phyloP scores from a whole-genome alignment of 164 flowering plant species.

The Magnolia officinalis region DNA sequence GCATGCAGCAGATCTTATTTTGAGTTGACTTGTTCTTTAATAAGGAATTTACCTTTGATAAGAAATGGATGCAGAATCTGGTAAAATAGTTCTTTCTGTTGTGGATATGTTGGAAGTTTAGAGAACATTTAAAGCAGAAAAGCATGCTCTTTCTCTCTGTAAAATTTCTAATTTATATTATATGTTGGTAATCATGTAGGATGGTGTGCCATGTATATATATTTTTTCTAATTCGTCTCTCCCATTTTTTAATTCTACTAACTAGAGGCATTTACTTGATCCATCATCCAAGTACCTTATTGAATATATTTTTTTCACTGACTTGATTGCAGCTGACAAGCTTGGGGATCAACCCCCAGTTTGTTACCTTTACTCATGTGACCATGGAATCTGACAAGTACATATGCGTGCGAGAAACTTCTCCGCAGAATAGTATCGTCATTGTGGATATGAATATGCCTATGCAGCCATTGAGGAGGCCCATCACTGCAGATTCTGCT shows the following conservation, averaged over 20 bases:
- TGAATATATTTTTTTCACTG: not conserved
- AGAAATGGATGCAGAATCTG: not conserved
- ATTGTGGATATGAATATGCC: conserved; percentile 99
- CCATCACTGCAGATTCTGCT: conserved; percentile 97
- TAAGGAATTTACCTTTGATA: not conserved
- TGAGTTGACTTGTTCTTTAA: too few species aligned
- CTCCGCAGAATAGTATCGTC: conserved; percentile 96
- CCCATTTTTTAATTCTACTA: not conserved
- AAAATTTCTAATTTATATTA: not conserved
- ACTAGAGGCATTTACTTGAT: not conserved
- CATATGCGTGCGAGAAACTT: conserved; percentile 93
- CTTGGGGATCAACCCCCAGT: conserved; percentile 86
- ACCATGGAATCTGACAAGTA: conserved; percentile 99
- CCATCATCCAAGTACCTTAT: not conserved
- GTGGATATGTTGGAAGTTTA: not conserved
- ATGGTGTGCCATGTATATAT: not conserved
- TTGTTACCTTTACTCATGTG: conserved; percentile 92
- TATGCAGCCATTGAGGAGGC: conserved; percentile 92
- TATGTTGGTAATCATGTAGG: not conserved
- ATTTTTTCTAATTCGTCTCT: not conserved
- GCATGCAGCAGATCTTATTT: not conserved
- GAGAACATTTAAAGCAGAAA: not conserved
- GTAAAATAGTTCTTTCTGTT: not conserved
- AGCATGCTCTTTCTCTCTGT: not conserved
- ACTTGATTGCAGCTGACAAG: conserved; percentile 67